Evolutionary conservation across 1,284 basidiomycete genomes (phyloP), one percentile per base, ranked within the genome.

Genomic region (Ceratobasidium sp.): DNA sequence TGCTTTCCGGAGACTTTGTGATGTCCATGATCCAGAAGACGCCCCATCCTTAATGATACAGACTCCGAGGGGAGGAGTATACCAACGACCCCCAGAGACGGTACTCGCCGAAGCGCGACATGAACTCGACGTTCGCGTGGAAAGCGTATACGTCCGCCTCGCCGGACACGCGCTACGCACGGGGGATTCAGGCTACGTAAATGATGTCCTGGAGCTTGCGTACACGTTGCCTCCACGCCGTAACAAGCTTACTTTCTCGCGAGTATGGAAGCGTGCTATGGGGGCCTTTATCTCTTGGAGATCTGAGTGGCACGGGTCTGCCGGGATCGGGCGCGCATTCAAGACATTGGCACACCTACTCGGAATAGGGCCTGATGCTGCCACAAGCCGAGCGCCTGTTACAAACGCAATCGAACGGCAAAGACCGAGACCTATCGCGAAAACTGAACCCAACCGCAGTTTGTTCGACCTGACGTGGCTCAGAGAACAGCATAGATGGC

Each of bases 171-270:
- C 67, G 28, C 67, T 70, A 16, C 67, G 67, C 43, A 70, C 67
- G n/a, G 67, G 67, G 10, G 67, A 70, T 58, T 45, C 67, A 18
- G 50, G 67, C 67, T 70, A 70, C 67, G 67, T 70, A 70, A 70
- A 70, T 30, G 67, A 70, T 70, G 67, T 70, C n/a, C 26, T 70
- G 67, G 67, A 70, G 67, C 67, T 70, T 30, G 67, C 67, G n/a
- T 70, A 70, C 67, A 70, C 67, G 67, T 70, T 70, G 67, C 67
- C 67, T 9, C 67, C 67, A 70, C 67, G 67, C 55, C 39, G 10
- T 28, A 58, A 70, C 43, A 59, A 58, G 45, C 43, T 32, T 55
- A 70, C 67, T 30, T 70, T 70, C 67, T 70, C 67, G 45, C 67
- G 67, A 57, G 55, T 70, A 26, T 70, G 67, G 67, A 70, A 70